These are phyloP conservation scores for Fomitopsis betulina DNA, from an alignment of 1,284 basidiomycete genomes.

Conservation along the genomic window DNA sequence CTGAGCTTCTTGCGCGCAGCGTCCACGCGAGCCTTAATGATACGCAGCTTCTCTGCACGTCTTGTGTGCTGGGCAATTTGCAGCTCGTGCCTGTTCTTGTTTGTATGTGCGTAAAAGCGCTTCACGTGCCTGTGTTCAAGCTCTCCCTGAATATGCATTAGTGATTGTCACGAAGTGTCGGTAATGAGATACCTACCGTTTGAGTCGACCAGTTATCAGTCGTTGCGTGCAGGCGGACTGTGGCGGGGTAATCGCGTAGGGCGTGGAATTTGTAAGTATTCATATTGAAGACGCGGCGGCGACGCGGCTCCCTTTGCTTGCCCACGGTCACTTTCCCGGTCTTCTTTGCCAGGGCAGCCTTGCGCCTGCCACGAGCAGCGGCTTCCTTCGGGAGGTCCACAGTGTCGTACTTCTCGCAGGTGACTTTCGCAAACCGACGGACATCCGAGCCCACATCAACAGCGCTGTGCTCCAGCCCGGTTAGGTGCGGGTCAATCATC, in stretches of 20 bases:
- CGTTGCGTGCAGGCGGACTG: no score
- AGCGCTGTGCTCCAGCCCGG: slow-evolving; percentile 11
- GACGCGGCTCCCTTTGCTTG: neutral
- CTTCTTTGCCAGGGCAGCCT: slow-evolving; percentile 4
- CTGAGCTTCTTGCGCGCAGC: no score
- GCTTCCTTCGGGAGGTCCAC: slow-evolving; percentile 23
- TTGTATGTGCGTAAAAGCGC: slow-evolving; percentile 25
- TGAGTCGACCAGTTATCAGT: no score
- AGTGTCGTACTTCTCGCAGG: slow-evolving; percentile 14
- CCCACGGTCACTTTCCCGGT: neutral
- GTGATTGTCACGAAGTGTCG: no score
- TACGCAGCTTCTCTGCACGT: no score
- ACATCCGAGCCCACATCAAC: slow-evolving; percentile 12
- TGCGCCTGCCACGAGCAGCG: slow-evolving; percentile 13
- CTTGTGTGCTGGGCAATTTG: no score
- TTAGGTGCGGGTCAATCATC: slow-evolving; percentile 24
- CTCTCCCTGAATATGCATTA: no score
- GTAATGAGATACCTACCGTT: no score
- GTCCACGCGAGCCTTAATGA: no score
- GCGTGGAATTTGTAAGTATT: no score
- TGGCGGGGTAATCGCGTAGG: no score
- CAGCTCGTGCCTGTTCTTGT: slow-evolving; percentile 21
- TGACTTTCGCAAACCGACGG: slow-evolving; percentile 14
- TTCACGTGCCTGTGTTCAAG: slow-evolving; percentile 30
- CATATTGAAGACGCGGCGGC: no score